Evolutionary conservation across 148 eudicot genomes (phyloP), one percentile per base, ranked within the genome.

Genomic region (Limonium bicolor): DNA sequence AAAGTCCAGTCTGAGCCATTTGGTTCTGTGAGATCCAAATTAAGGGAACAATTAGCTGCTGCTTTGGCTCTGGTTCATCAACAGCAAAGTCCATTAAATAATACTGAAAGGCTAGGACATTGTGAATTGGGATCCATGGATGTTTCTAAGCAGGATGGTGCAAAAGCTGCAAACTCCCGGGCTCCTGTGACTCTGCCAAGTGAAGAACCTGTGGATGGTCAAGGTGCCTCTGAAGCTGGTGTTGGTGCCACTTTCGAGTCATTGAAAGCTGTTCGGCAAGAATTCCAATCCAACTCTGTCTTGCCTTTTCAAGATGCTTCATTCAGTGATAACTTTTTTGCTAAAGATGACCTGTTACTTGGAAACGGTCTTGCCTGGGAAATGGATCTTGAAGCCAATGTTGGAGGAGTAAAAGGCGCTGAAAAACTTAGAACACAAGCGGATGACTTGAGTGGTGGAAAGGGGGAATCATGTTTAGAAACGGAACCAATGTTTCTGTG

Each of bases 341-440:
- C 56, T 20, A 76, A 77, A 60, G 94, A 75, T 62, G 97, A 90
- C 6, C 92, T 90, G 47, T 61, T 90, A 63, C 92, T 84, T 42
- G 97, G 95, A 7, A 80, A 84, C 67, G 97, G 97, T 20, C 93
- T 90, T 27, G 31, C 93, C 17, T 90, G 95, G 97, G 97, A 63
- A 16, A 50, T 71, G 53, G 94, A 86, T 36, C 51, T 76, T 22
- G 58, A 60, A 65, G 48, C 51, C 27, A 67, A 59, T 10, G 22
- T 39, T 32, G 66, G 47, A 28, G 76, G 63, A 58, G 46, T 38
- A 19, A 64, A 72, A 51, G 74, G 70, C 28, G 51, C 22, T 38
- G 62, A 61, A 28, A 69, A 74, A 22, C 54, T 42, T 15, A 57
- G 58, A 60, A 39, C 58, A 36, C 28, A 16, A 42, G 25, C 39